Evolutionary conservation across 2,329 filamentous ascomycete genomes (phyloP).

Genomic region (Cladosporium halotolerans): DNA sequence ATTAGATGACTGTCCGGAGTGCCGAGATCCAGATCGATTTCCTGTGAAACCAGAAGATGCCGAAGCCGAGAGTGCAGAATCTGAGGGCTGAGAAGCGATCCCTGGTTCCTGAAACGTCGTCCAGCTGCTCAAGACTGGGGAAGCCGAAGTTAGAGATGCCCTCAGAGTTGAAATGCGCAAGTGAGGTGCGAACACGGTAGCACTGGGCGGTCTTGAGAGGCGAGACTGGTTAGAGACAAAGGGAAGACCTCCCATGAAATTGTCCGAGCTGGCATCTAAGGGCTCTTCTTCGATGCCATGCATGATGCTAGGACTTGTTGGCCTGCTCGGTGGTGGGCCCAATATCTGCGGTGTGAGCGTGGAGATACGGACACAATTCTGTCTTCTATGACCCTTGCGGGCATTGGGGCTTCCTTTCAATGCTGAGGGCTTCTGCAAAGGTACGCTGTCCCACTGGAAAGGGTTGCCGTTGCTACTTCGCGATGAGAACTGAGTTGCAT

Average conservation of each 20-base stretch:
- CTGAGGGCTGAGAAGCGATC: background rate
- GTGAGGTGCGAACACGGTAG: slow-evolving; percentile 31
- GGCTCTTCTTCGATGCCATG: slow-evolving; percentile 36
- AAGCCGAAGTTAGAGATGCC: slow-evolving; percentile 35
- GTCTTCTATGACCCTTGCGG: slow-evolving; percentile 38
- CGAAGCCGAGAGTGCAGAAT: background rate
- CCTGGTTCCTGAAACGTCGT: slow-evolving; percentile 25
- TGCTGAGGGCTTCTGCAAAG: slow-evolving; percentile 36
- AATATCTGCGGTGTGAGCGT: slow-evolving; percentile 37
- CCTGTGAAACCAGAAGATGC: background rate
- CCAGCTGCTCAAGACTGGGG: slow-evolving; percentile 33
- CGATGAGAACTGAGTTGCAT: slow-evolving; percentile 33
- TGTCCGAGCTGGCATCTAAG: slow-evolving; percentile 13
- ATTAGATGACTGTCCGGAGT: slow-evolving; percentile 4
- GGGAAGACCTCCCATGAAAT: background rate
- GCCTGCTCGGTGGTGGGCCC: slow-evolving; percentile 31
- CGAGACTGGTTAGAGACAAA: slow-evolving; percentile 14
- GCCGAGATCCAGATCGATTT: background rate
- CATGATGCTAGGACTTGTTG: slow-evolving; percentile 31
- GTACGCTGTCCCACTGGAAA: slow-evolving; percentile 40
- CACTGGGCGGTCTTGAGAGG: slow-evolving; percentile 19
- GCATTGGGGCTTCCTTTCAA: slow-evolving; percentile 41
- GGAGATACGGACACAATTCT: slow-evolving; percentile 42
- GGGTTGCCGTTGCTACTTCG: slow-evolving; percentile 42
- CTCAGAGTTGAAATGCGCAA: slow-evolving; percentile 31